These are phyloP conservation scores for Daedaleopsis sinensis DNA, from an alignment of 768 basidiomycete genomes.

Conservation along the genomic window DNA sequence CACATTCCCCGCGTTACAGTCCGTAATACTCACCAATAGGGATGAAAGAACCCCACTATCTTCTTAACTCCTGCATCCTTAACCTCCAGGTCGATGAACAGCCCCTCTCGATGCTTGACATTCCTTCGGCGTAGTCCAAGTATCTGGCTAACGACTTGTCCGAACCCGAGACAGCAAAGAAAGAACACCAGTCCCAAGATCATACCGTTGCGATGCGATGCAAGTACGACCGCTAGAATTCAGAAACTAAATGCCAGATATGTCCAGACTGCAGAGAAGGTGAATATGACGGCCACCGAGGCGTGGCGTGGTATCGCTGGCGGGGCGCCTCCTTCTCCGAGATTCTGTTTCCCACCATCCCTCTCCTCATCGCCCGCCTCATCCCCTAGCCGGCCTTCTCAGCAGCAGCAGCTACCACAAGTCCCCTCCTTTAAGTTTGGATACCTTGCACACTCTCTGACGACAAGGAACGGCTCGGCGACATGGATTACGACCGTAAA, in stretches of 20 bases:
- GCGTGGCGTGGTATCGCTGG: background rate
- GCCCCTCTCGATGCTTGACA: background rate
- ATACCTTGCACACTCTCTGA: background rate
- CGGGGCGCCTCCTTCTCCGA: background rate
- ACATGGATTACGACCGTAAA: conserved; percentile 79
- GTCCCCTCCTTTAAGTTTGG: background rate
- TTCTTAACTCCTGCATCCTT: conserved; percentile 22
- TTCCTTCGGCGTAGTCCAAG: conserved; percentile 13
- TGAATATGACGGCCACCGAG: background rate
- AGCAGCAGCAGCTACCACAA: no score
- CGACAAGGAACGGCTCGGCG: background rate
- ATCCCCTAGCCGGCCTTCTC: background rate
- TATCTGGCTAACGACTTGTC: conserved; percentile 5
- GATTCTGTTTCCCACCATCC: conserved; percentile 8
- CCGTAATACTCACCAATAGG: conserved; percentile 75
- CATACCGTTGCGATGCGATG: conserved; percentile 2
- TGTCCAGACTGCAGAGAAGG: background rate
- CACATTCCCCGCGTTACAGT: background rate
- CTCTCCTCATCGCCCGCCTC: conserved; percentile 3
- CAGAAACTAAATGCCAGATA: no score
- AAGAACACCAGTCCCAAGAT: conserved; percentile 6
- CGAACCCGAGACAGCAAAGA: background rate
- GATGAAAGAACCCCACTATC: conserved; percentile 90
- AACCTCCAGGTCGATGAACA: conserved; percentile 1
- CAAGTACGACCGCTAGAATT: background rate